phyloP scores from a whole-genome alignment of 148 eudicot genomes.

The Pharnaceum exiguum region DNA sequence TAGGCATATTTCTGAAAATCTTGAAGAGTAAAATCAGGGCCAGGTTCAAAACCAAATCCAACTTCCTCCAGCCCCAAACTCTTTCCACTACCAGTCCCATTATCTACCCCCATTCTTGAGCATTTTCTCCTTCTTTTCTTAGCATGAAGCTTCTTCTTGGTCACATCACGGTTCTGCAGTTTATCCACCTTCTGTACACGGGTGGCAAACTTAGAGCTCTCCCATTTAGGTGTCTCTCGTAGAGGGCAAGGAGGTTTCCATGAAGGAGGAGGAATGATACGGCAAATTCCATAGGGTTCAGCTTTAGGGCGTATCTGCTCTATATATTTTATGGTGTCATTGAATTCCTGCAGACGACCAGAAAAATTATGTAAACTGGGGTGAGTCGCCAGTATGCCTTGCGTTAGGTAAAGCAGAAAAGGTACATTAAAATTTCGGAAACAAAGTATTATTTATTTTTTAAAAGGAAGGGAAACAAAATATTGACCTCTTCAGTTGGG shows the following conservation, averaged over 20 bases:
- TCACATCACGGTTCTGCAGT: slow-evolving; percentile 78
- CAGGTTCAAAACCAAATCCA: slow-evolving; percentile 91
- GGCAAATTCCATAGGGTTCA: slow-evolving; percentile 88
- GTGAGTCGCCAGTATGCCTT: too few relatives aligned
- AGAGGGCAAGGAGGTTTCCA: slow-evolving; percentile 92
- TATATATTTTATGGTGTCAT: slow-evolving; percentile 72
- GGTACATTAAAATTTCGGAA: too few relatives aligned
- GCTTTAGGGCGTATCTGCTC: slow-evolving; percentile 67
- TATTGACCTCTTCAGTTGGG: slow-evolving; percentile 82
- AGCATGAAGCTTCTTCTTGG: slow-evolving; percentile 46
- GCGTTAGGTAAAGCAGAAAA: too few relatives aligned
- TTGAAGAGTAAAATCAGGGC: slow-evolving; percentile 82
- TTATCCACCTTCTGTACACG: slow-evolving; percentile 89
- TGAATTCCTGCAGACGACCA: slow-evolving; percentile 61
- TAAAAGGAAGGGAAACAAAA: too few relatives aligned
- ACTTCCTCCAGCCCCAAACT: slow-evolving; percentile 20
- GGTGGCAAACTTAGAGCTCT: slow-evolving; percentile 63
- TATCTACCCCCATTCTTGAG: slow-evolving; percentile 45
- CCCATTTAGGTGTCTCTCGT: slow-evolving; percentile 64
- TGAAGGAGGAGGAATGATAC: slow-evolving; percentile 87
- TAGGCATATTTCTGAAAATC: slow-evolving; percentile 79
- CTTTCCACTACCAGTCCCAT: slow-evolving; percentile 33
- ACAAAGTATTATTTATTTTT: too few relatives aligned
- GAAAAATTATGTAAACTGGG: slow-evolving; percentile 5
- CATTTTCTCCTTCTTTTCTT: slow-evolving; percentile 77